Evolutionary conservation across 2,329 filamentous ascomycete genomes (phyloP), one percentile per base, ranked within the genome.

Genomic region (Fusarium ramigenum): DNA sequence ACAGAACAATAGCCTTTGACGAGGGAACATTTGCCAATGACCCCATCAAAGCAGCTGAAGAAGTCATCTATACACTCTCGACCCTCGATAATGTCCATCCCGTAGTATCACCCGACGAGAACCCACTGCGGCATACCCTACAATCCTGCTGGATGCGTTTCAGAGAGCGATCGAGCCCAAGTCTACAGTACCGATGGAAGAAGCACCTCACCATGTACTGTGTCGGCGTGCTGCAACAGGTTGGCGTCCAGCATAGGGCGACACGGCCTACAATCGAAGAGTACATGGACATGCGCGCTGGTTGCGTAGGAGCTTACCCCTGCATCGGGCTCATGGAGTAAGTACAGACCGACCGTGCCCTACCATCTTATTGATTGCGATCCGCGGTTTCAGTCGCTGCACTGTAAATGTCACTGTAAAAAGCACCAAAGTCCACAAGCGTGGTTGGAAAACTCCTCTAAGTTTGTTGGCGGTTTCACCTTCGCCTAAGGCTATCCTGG

Each of bases 241-340:
- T 69, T 19, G 66, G 58, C 16, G 65, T 69, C 11, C 66, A 69
- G 7, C 40, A 69, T 23, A 52, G 25, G 5, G 43, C 58, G 15
- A 46, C 39, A 15, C 46, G 66, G 25, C 59, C 46, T 40, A 64
- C 34, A 9, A n/a, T 69, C n/a, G 37, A 43, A 16, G 65, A 69
- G 10, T 69, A 69, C 34, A 69, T 69, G 66, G 65, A 69, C 28
- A 69, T 69, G 66, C 52, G 66, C n/a, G 66, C 66, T 16, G 66
- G 65, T 21, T 69, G 66, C 23, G 65, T 69, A 21, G 66, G 66
- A 19, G 66, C 66, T 9, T 69, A 69, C 21, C 66, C 66, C 18
- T 69, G 66, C 9, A 69, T 69, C 19, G 66, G 66, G 3, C 66
- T 69, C 52, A 69, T 69, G 66, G 66, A 69, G 66, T 69, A 64